Conservation (phyloP, 257 asterid genomes). For the Solanum corneliomulleri region DNA sequence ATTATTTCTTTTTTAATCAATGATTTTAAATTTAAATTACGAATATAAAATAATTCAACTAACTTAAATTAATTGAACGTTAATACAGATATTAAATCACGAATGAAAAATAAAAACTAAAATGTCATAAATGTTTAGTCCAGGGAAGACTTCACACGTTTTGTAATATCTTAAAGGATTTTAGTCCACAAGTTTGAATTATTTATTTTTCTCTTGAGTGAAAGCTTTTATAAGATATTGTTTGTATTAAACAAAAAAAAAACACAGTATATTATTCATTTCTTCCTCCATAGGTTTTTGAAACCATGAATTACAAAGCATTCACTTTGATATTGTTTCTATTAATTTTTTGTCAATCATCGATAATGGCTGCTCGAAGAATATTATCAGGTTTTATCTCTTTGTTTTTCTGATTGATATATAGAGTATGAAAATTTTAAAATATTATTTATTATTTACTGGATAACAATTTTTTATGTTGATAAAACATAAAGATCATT, state of each 20-base stretch:
- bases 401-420: not conserved
- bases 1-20: no score
- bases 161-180: not conserved
- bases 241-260: not conserved
- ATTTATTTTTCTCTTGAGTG: not conserved
- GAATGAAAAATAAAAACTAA: no score
- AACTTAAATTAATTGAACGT: no score
- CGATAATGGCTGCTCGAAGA: not conserved
- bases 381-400: not conserved
- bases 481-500: not conserved
- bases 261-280: not conserved
- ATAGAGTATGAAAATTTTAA: not conserved
- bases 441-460: not conserved
- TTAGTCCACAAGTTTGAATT: not conserved
- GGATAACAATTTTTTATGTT: no score
- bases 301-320: not conserved
- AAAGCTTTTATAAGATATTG: not conserved
- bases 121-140: not conserved
- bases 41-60: fast-evolving
- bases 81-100: fast-evolving
- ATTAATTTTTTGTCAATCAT: not conserved
- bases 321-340: not conserved
- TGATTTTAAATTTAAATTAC: no score
- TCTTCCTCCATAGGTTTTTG: not conserved
- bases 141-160: not conserved